Base-by-base conservation (phyloP, 2,329 filamentous ascomycete species). In the Dactylellina drechsleri region DNA sequence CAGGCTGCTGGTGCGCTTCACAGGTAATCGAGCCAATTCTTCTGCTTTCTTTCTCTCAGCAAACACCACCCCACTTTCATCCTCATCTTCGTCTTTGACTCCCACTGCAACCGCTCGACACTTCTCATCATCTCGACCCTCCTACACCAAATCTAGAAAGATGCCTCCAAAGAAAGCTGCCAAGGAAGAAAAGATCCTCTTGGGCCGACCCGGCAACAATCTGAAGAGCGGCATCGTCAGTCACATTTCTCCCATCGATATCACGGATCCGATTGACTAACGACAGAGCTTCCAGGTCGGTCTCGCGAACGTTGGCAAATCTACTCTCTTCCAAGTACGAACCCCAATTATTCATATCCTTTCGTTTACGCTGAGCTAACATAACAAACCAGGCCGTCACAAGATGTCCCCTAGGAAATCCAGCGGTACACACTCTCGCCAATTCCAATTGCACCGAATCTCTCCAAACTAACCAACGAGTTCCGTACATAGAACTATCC, bases 281-380 rank as follows among this genome's bases (percentile, higher is more conserved):
- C 67, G 68, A 70, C 75, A 77, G 71, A 77, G 77, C 77, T 77
- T 79, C 81, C 31, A 97, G 93, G 93, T 99, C 84, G 95, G 95
- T 85, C 90, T 99, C 81, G 95, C 95, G 84, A 99, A 99, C 84
- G 96, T 99, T 80, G 95, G 95, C 84, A 99, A 99, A 86, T 99
- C 95, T 79, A 99, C 96, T 40, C 89, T 99, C 81, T 99, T 99
- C 89, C 96, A 99, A 87, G 71, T 75, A 59, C 43, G 16, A 15
- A 47, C 13, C 13, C 13, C 16, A 6, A 16, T n/a, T 47, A 15
- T 8, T n/a, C 1, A 47, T 47, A 18, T 18, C 23, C 23, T 23
- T 47, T 47, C 13, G 13, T 15, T 10, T 47, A 36, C 10, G 10
- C 13, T 13, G 28, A 58, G 28, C 57, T 74, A 59, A 67, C 45